Evolutionary conservation across 306 rosid genomes (phyloP), one percentile per base, ranked within the genome.

Genomic region (Vigna radiata): DNA sequence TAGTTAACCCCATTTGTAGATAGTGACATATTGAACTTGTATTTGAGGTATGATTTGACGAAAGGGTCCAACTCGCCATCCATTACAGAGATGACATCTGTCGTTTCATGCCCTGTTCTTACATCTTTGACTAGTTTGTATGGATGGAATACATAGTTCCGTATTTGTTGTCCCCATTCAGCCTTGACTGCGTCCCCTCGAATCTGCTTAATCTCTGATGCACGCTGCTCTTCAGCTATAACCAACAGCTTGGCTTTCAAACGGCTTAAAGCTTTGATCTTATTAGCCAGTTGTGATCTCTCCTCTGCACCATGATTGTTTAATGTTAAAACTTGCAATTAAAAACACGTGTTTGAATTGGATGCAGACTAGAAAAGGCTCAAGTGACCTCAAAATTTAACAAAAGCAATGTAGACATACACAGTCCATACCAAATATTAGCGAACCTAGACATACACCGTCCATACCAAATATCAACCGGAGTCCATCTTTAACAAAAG

Each of bases 141-240:
- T 0, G 97, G 98, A 88, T 94, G 97, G 80, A 94, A 94, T 13
- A 94, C 97, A 37, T 94, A 94, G 87, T 94, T 92, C 77, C 98
- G 79, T 77, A 94, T 94, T 80, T 94, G 98, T 72, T 94, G 98
- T 46, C 98, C 98, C 98, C 98, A 94, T 82, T 94, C 98, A 7
- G 98, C 98, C 72, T 92, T 94, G 33, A 94, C 98, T 31, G 82
- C 89, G 7, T 94, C 98, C 70, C 98, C 98, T 36, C 97, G 87
- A 83, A 94, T 94, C 81, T 94, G 96, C 90, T 88, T 92, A 77
- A 94, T 89, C 75, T 94, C 98, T 0, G 95, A 81, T 3, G 97
- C 97, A 8, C 97, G 85, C 81, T 94, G 98, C 80, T 94, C 98
- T 84, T 62, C 89, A 1, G 98, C 96, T 36, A 94, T 92, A 68